Conservation (phyloP, 2,329 filamentous ascomycete species). For the Aspergillus aculeatinus region DNA sequence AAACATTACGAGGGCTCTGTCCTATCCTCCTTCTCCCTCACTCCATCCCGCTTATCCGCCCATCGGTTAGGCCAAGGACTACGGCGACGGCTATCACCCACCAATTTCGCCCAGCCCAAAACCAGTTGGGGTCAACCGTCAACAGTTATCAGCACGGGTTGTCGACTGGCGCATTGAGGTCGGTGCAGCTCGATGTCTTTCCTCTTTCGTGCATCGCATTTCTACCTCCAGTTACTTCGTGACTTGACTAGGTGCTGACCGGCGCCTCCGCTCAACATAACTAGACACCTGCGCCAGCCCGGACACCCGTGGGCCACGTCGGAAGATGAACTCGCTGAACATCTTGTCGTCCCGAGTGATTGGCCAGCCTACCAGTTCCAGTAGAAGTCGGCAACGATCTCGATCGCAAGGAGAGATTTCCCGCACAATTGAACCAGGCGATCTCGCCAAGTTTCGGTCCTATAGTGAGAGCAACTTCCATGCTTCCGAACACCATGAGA, state of each 20-base stretch:
- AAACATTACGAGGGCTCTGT: not conserved
- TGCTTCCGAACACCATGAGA: conserved; percentile 30
- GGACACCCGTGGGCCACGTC: conserved; percentile 49
- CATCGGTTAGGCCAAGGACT: not conserved
- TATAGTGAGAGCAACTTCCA: conserved; percentile 45
- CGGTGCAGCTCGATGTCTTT: conserved; percentile 20
- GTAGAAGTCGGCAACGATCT: conserved; percentile 52
- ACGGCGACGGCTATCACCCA: conserved; percentile 3
- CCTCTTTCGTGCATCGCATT: conserved; percentile 8
- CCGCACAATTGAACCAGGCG: conserved; percentile 30
- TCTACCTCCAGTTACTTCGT: conserved; percentile 6
- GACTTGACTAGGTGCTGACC: conserved; percentile 16
- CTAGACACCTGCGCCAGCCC: conserved; percentile 38
- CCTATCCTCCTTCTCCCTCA: not conserved
- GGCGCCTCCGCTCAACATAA: conserved; percentile 16
- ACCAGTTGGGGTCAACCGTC: conserved; percentile 12
- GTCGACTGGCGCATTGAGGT: conserved; percentile 43
- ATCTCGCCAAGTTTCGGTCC: conserved; percentile 41
- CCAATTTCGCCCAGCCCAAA: conserved; percentile 6
- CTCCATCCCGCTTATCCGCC: not conserved
- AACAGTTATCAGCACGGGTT: conserved; percentile 29
- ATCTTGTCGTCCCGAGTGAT: conserved; percentile 84
- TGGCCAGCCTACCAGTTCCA: conserved; percentile 55
- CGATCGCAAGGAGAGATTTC: conserved; percentile 52
- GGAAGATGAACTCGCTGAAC: conserved; percentile 94